Percentiles rank a stretch among this genome's conserved stretches.
Conservation (phyloP, 2,329 filamentous ascomycete species). For the Hymenoscyphus albidus region DNA sequence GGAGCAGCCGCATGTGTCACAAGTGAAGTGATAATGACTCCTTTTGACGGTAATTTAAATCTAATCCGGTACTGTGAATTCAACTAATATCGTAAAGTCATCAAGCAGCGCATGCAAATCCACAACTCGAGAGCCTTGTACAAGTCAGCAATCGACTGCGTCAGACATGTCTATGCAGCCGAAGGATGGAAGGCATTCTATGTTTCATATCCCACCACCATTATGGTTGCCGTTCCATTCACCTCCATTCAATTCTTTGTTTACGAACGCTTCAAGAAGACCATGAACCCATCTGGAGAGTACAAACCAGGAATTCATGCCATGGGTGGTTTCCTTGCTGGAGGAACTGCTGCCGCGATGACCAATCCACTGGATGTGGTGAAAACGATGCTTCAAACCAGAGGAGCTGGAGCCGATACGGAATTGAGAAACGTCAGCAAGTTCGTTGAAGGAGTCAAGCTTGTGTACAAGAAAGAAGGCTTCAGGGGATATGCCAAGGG, state of each 20-base stretch:
- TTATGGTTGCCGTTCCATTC: conserved; percentile 98
- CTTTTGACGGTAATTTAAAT: conserved; percentile 74
- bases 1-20: conserved; percentile 94
- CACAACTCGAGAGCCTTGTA: conserved; percentile 87
- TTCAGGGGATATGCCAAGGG: conserved; percentile 88
- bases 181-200: conserved; percentile 94
- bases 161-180: conserved; percentile 76
- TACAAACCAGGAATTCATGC: conserved; percentile 96
- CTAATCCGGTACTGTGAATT: conserved; percentile 1
- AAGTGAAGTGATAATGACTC: conserved; percentile 98
- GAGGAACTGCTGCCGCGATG: conserved; percentile 86
- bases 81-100: conserved; percentile 56
- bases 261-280: conserved; percentile 93
- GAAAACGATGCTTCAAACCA: conserved; percentile 94
- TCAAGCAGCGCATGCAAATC: conserved; percentile 99
- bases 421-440: conserved; percentile 50
- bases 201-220: conserved; percentile 94
- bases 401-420: conserved; percentile 74
- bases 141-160: conserved; percentile 81
- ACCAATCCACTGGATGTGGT: conserved; percentile 98
- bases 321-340: conserved; percentile 84
- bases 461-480: conserved; percentile 68
- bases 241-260: conserved; percentile 96
- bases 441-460: conserved; percentile 29
- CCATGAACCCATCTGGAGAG: conserved; percentile 78